Evolutionary conservation across 768 basidiomycete genomes (phyloP).

Genomic region (Pholiota conissans): DNA sequence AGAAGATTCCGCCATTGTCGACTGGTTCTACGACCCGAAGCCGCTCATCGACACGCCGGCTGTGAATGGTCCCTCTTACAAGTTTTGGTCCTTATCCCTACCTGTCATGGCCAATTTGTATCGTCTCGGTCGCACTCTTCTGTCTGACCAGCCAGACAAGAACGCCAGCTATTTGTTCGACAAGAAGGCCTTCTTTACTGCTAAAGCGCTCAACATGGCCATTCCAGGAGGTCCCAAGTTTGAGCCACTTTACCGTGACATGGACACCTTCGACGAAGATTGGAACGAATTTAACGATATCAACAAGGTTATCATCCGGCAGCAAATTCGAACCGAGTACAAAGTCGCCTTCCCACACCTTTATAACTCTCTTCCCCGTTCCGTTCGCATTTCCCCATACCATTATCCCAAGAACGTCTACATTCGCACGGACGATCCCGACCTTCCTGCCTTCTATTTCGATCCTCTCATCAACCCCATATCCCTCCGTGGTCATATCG

Average conservation of each 20-base stretch:
- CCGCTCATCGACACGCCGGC: constrained; percentile 87
- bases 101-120: constrained; percentile 97
- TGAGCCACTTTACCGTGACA: constrained; percentile 94
- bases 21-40: constrained; percentile 99
- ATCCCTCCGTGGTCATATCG: constrained; percentile 80
- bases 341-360: constrained; percentile 99
- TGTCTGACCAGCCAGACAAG: constrained; percentile 89
- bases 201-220: constrained; percentile 95
- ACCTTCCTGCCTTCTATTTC: constrained; percentile 98
- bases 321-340: constrained; percentile 98
- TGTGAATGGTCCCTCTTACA: constrained; percentile 93
- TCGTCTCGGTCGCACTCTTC: constrained; percentile 88
- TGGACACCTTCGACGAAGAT: constrained; percentile 97
- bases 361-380: constrained; percentile 96
- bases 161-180: constrained; percentile 96
- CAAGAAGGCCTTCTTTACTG: constrained; percentile 97
- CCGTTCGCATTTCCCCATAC: constrained; percentile 89
- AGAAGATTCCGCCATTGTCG: constrained; percentile 88
- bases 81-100: constrained; percentile 89
- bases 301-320: constrained; percentile 98
- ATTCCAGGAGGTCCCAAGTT: constrained; percentile 99
- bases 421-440: constrained; percentile 99
- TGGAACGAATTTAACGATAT: constrained; percentile 99
- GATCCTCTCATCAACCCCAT: constrained; percentile 99
- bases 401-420: constrained; percentile 97